phyloP scores from a whole-genome alignment of 169 alveolate genomes.

The Perkinsus marinus region DNA sequence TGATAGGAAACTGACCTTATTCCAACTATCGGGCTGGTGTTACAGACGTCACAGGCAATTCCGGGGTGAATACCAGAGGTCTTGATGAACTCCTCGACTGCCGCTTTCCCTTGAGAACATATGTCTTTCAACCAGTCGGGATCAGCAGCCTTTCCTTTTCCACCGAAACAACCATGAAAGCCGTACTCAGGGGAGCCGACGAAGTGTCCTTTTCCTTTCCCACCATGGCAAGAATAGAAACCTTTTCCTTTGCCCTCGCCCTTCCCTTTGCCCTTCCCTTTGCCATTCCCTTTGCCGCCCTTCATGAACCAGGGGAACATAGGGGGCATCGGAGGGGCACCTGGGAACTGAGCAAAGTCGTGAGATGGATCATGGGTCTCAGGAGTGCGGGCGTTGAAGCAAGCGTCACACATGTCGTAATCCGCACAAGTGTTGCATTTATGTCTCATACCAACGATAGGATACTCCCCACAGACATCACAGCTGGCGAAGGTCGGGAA shows the following conservation, averaged over 20 bases:
- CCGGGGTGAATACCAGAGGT: neutral
- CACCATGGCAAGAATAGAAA: too few relatives aligned
- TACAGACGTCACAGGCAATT: neutral
- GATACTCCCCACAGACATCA: neutral
- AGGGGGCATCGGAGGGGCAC: neutral
- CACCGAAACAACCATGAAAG: too few relatives aligned
- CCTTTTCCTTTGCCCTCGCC: too few relatives aligned
- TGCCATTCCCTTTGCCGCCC: neutral
- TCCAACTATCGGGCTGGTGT: neutral
- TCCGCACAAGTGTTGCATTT: neutral
- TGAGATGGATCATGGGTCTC: neutral
- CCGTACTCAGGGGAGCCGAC: too few relatives aligned
- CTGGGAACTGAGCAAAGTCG: neutral
- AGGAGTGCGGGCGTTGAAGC: neutral
- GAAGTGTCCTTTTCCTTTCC: neutral
- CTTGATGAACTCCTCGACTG: neutral
- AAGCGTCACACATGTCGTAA: neutral
- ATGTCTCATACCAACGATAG: neutral
- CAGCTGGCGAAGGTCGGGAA: neutral
- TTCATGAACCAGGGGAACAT: neutral
- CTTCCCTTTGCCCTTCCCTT: too few relatives aligned
- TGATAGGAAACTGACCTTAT: neutral
- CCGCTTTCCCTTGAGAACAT: neutral
- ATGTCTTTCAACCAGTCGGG: neutral
- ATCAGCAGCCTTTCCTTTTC: too few relatives aligned